Evolutionary conservation across 306 rosid genomes (phyloP).

Genomic region (Psophocarpus tetragonolobus): DNA sequence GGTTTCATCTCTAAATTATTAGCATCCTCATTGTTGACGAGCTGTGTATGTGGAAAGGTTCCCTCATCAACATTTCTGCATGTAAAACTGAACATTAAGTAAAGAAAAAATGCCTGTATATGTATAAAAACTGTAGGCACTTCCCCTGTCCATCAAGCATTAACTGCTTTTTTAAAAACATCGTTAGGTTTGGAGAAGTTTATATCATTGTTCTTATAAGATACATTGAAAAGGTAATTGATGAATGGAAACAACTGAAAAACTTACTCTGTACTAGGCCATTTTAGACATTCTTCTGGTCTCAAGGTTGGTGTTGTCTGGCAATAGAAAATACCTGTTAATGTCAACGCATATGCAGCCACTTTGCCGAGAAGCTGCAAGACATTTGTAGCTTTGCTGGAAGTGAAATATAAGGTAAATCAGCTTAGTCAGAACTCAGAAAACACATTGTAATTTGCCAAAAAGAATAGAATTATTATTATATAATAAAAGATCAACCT

Average conservation of each 20-base stretch:
- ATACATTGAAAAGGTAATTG: slow-evolving; percentile 5
- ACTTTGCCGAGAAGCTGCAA: slow-evolving; percentile 71
- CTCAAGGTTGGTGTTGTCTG: slow-evolving; percentile 60
- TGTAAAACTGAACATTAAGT: slow-evolving; percentile 32
- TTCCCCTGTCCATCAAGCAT: slow-evolving; percentile 22
- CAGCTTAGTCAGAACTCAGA: slow-evolving; percentile 31
- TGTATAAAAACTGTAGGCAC: slow-evolving; percentile 7
- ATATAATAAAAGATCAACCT: slow-evolving; percentile 36
- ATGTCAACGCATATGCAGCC: slow-evolving; percentile 71
- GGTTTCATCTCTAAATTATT: slow-evolving; percentile 47
- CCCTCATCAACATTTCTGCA: slow-evolving; percentile 39
- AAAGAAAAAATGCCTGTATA: slow-evolving; percentile 15
- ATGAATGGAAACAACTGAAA: slow-evolving; percentile 16
- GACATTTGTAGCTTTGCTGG: slow-evolving; percentile 86
- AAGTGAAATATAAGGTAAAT: slow-evolving; percentile 36
- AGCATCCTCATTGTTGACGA: slow-evolving; percentile 41
- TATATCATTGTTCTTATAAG: slow-evolving; percentile 4
- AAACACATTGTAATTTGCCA: background rate
- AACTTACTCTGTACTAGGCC: slow-evolving; percentile 67
- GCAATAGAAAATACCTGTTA: slow-evolving; percentile 82
- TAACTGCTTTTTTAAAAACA: slow-evolving; percentile 1
- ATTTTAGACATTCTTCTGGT: slow-evolving; percentile 47
- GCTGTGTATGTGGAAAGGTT: slow-evolving; percentile 28
- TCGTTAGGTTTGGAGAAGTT: background rate
- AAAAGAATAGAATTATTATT: slow-evolving; percentile 3